phyloP scores from a whole-genome alignment of 2,329 filamentous ascomycete species.

The Corniculantispora saksenae region DNA sequence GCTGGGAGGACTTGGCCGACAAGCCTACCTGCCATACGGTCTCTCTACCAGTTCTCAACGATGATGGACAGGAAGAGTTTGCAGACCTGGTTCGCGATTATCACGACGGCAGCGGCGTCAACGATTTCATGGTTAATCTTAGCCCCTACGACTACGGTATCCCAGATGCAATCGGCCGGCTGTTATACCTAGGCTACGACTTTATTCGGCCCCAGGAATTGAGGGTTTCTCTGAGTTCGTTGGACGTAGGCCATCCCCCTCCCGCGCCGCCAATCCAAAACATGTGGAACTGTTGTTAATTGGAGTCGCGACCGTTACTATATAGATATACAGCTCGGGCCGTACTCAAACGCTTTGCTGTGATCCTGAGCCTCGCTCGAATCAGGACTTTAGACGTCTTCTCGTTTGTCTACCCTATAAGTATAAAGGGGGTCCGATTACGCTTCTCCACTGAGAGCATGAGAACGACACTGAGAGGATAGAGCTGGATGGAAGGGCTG shows the following conservation, averaged over 20 bases:
- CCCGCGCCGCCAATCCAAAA: conserved; percentile 3
- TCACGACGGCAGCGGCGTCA: not conserved
- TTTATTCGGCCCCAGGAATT: not conserved
- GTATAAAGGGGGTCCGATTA: too few relatives aligned
- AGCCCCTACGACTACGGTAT: not conserved
- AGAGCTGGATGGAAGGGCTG: too few relatives aligned
- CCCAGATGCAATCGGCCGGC: not conserved
- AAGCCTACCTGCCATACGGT: not conserved
- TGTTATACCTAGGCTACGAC: conserved; percentile 3
- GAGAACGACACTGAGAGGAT: too few relatives aligned
- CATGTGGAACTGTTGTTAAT: conserved; percentile 3
- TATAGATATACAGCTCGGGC: too few relatives aligned
- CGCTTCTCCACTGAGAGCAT: too few relatives aligned
- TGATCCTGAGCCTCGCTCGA: too few relatives aligned
- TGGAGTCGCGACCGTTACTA: not conserved
- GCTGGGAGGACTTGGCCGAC: not conserved
- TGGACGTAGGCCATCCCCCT: conserved; percentile 2
- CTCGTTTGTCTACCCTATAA: too few relatives aligned
- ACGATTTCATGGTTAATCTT: not conserved
- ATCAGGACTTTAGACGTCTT: too few relatives aligned
- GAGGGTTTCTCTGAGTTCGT: not conserved
- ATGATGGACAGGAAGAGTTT: not conserved
- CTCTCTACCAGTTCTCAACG: not conserved
- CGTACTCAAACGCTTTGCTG: too few relatives aligned
- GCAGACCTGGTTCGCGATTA: not conserved